A percentile compares a stretch with the other conserved stretches of the same genome.
phyloP scores from a whole-genome alignment of 352 stramenopile genomes.

The Poterioochromonas sp. region DNA sequence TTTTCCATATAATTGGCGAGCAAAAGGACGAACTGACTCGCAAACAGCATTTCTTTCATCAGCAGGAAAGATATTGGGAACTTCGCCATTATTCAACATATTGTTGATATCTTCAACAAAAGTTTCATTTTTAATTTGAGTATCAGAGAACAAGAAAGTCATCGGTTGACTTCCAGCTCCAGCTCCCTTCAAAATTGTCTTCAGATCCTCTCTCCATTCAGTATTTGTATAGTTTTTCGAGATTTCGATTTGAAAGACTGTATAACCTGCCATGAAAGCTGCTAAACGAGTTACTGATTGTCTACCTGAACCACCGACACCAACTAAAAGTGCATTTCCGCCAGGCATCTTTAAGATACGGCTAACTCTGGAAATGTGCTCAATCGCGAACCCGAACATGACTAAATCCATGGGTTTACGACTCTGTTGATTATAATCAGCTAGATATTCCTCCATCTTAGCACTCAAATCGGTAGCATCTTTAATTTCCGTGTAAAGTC shows the following conservation, averaged over 20 bases:
- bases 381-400: constrained; percentile 89
- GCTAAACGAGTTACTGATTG: constrained; percentile 81
- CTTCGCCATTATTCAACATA: constrained; percentile 86
- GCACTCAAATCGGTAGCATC: constrained; percentile 67
- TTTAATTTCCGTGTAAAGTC: constrained; percentile 50
- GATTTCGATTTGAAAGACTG: constrained; percentile 82
- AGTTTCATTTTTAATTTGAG: constrained; percentile 87
- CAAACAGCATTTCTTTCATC: constrained; percentile 79
- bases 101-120: constrained; percentile 94
- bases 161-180: constrained; percentile 69
- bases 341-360: constrained; percentile 85
- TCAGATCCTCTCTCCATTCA: constrained; percentile 89
- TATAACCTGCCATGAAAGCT: constrained; percentile 80
- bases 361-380: constrained; percentile 79
- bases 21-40: constrained; percentile 71
- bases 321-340: constrained; percentile 80
- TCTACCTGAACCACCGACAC: constrained; percentile 77
- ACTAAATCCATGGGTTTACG: constrained; percentile 88
- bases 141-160: constrained; percentile 86
- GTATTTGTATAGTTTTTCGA: constrained; percentile 84
- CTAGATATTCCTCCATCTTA: constrained; percentile 73
- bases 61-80: constrained; percentile 84
- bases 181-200: constrained; percentile 73
- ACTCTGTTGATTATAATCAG: constrained; percentile 78
- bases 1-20: constrained; percentile 79